Base-by-base conservation (phyloP, 2,329 filamentous ascomycete genomes). In the Pyrenophora graminea region DNA sequence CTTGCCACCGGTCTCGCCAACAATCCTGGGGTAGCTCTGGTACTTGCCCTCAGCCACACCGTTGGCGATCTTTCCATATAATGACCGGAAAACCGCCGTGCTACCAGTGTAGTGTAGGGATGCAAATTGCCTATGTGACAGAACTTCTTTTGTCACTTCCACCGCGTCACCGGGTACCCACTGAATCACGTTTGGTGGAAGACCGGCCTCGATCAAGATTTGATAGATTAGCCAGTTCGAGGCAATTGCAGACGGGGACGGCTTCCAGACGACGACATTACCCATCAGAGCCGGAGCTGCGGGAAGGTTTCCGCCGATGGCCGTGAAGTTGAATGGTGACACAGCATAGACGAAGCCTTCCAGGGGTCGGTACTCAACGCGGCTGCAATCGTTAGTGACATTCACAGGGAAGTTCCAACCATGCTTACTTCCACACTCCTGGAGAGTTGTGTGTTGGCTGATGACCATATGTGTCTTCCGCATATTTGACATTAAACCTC, bases 261-360 rank as follows among this genome's bases (percentile, higher is more conserved):
- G 92, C 81, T 97, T 97, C 92, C 92, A 97, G 39, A 97, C 78
- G 4, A 96, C 91, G 1, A 97, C 93, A 74, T 97, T 97, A 51
- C 92, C 92, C 80, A 97, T 86, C 48, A 97, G 78, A 1, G 91
- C 91, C 12, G 93, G 91, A 1, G 90, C 87, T 40, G 85, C 88
- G 13, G 89, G 85, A 36, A 97, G 80, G 76, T 96, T 97, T 49
- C 88, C 93, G 9, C 86, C 91, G 64, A 97, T 96, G 57, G 92
- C 92, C 18, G 92, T 97, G 77, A 97, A 97, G 80, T 97, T 97
- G 83, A 97, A 97, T 37, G 92, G 92, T 53, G 87, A 90, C 64
- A 97, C 85, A 31, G 92, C 93, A 72, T 97, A 97, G 56, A 97
- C 91, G 74, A 97, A 97, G 15, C 92, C 92, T 74, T 97, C 92